Evolutionary conservation across 116 monocot species (phyloP), one percentile per base, ranked within the genome.

Genomic region (Posidonia oceanica): DNA sequence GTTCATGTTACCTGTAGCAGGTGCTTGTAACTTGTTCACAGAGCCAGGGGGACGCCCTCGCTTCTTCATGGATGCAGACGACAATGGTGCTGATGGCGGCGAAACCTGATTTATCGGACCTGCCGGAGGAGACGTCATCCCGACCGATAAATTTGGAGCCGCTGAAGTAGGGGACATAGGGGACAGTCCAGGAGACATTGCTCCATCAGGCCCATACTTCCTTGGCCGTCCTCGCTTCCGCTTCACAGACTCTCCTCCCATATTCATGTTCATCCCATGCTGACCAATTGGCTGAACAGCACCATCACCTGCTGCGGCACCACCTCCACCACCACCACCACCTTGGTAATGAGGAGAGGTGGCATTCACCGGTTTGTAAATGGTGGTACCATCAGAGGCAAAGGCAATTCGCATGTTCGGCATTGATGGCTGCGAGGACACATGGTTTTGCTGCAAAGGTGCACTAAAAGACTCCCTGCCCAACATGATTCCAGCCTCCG

Each of bases 161-260:
- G 18, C 51, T 1, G 57, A 52, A 16, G 56, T 13, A 18, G 63
- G 72, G 38, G 81, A 72, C 54, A 61, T 53, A 4, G 78, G 72
- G 44, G 59, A 39, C 10, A 81, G 61, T 2, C 69, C 78, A 53
- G 74, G 76, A 20, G 88, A 63, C 80, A 88, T 85, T 39, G 69
- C 52, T 12, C 88, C 88, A 70, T 88, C 83, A 1, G 87, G 70
- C 18, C 87, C 83, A 42, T 87, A 85, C 75, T 91, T 91, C 76
- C 94, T 88, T 52, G 91, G 91, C 41, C 91, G 77, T 52, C 91
- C 91, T 8, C 87, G 75, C 76, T 91, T 91, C 59, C 76, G 70
- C 79, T 83, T 94, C 17, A 77, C 39, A 3, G 80, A 80, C 5
- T 66, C 81, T 4, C 82, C 81, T 4, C 82, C 80, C 59, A 82